Evolutionary conservation across 805 yeast genomes (phyloP).

Genomic region (Isabelozyma rhagii): DNA sequence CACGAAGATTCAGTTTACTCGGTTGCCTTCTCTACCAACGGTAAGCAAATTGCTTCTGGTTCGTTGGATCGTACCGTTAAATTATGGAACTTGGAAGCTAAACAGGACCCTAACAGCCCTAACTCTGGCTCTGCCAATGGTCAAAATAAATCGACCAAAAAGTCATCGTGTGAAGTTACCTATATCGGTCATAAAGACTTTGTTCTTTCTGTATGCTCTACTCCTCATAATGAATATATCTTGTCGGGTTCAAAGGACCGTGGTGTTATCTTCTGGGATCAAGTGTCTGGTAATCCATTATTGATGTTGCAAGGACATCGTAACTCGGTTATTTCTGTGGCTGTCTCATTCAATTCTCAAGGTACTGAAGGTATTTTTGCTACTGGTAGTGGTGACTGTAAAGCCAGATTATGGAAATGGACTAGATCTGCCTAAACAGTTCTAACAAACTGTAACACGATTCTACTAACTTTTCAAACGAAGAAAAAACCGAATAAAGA

Average conservation of each 20-base stretch:
- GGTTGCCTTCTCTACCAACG: slow-evolving; percentile 89
- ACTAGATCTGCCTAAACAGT: slow-evolving; percentile 31
- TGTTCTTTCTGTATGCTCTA: slow-evolving; percentile 88
- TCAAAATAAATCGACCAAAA: slow-evolving; percentile 13
- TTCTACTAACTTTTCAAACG: too few species aligned
- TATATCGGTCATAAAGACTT: slow-evolving; percentile 96
- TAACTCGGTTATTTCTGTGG: slow-evolving; percentile 91
- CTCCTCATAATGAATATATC: slow-evolving; percentile 89
- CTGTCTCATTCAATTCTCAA: slow-evolving; percentile 78
- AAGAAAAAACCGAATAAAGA: neutral
- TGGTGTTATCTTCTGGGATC: slow-evolving; percentile 97
- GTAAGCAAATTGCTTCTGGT: slow-evolving; percentile 89
- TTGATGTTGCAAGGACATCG: slow-evolving; percentile 96
- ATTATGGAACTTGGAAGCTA: slow-evolving; percentile 84
- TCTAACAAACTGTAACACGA: too few species aligned
- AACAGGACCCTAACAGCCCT: slow-evolving; percentile 25
- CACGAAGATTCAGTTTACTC: slow-evolving; percentile 95
- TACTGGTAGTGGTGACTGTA: slow-evolving; percentile 96
- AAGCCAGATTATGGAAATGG: slow-evolving; percentile 96
- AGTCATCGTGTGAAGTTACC: slow-evolving; percentile 79
- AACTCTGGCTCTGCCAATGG: slow-evolving; percentile 13
- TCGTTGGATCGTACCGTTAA: slow-evolving; percentile 94
- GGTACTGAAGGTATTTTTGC: slow-evolving; percentile 85
- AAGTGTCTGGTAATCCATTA: slow-evolving; percentile 83
- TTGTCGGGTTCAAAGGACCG: slow-evolving; percentile 95